Percentiles rank a stretch among this genome's conserved stretches.
Evolutionary conservation across 257 asterid genomes (phyloP).

Genomic region (Solanum acaule): DNA sequence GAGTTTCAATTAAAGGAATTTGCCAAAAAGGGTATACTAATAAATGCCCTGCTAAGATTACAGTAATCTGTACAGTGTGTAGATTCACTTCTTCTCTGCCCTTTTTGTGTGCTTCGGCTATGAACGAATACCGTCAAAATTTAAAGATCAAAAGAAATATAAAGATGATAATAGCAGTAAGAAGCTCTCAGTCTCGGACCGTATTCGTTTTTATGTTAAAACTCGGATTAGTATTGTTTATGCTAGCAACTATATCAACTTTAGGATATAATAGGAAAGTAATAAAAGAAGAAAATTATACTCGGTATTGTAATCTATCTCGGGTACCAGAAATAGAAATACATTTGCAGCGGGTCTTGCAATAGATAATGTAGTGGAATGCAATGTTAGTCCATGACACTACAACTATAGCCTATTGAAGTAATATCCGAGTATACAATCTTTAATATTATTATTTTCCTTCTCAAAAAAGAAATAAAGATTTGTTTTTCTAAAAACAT

Average conservation of each 20-base stretch:
- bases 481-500: background rate
- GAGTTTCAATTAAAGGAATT: background rate
- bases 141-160: background rate
- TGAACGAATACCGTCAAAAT: background rate
- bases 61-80: background rate
- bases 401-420: background rate
- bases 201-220: background rate
- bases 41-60: background rate
- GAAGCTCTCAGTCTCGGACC: background rate
- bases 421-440: background rate
- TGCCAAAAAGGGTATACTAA: background rate
- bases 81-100: background rate
- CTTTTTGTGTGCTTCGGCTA: background rate
- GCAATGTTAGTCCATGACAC: background rate
- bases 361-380: background rate
- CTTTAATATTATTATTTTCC: background rate
- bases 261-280: background rate
- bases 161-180: background rate
- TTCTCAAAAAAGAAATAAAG: background rate
- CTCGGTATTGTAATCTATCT: background rate
- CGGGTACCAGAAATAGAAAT: background rate
- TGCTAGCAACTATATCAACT: background rate
- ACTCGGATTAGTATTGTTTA: background rate
- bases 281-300: background rate
- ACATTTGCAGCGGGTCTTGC: background rate